Percentiles rank a stretch among this genome's conserved stretches.
Evolutionary conservation across 495 filamentous ascomycete genomes (phyloP).

Genomic region (Margaritispora aquatica): DNA sequence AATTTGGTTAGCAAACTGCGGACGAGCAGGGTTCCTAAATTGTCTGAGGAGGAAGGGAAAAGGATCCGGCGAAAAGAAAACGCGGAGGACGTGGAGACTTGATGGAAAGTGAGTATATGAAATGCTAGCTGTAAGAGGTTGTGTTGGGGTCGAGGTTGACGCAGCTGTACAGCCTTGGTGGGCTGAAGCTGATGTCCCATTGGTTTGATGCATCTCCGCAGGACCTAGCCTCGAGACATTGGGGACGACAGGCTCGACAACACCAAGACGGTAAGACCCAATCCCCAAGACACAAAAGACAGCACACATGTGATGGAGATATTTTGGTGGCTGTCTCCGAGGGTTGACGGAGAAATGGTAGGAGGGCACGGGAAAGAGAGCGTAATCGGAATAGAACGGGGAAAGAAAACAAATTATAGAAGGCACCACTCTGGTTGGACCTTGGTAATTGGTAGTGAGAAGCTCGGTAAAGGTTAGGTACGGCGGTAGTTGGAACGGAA

Average conservation of each 20-base stretch:
- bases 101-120: too few species aligned
- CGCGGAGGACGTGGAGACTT: conserved; percentile 12
- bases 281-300: too few species aligned
- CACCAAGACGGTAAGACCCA: too few species aligned
- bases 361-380: background rate
- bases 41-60: too few species aligned
- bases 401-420: conserved; percentile 1
- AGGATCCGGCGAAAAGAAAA: background rate
- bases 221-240: background rate
- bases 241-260: too few species aligned
- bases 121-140: background rate
- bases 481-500: too few species aligned
- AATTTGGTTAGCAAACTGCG: conserved; percentile 15
- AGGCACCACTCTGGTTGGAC: background rate
- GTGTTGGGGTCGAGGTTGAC: conserved; percentile 5
- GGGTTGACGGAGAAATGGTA: background rate
- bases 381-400: background rate
- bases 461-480: too few species aligned
- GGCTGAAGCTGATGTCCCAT: background rate
- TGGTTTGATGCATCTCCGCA: too few species aligned
- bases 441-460: conserved; percentile 13
- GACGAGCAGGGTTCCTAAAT: background rate
- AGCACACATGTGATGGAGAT: background rate
- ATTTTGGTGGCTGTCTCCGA: background rate
- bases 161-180: conserved; percentile 6